Conservation (phyloP, 2,329 filamentous ascomycete species). For the Didymella exigua region DNA sequence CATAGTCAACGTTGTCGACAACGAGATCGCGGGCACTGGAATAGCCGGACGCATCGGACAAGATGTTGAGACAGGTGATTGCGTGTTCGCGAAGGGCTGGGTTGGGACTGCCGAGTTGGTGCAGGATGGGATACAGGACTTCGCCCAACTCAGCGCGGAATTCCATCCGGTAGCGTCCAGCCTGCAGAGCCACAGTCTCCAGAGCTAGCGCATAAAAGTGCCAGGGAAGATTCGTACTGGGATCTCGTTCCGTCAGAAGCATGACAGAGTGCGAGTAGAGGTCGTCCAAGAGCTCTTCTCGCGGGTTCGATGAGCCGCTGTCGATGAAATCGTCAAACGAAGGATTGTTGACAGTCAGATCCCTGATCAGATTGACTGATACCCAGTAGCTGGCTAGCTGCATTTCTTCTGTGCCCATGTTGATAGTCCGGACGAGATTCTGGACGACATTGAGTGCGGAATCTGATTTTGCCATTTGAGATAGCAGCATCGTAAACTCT, state of each 20-base stretch:
- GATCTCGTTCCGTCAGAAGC: slow-evolving; percentile 57
- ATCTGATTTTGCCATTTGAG: slow-evolving; percentile 59
- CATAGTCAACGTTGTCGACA: slow-evolving; percentile 91
- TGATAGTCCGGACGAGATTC: slow-evolving; percentile 68
- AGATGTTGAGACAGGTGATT: slow-evolving; percentile 78
- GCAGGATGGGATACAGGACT: slow-evolving; percentile 86
- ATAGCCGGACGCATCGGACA: slow-evolving; percentile 80
- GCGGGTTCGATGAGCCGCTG: slow-evolving; percentile 45
- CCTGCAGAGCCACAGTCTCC: slow-evolving; percentile 79
- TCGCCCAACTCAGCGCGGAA: slow-evolving; percentile 91
- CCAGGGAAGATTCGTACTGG: slow-evolving; percentile 63
- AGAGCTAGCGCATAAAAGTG: slow-evolving; percentile 77
- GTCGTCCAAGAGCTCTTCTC: slow-evolving; percentile 58
- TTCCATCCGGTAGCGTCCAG: slow-evolving; percentile 65
- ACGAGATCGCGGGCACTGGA: slow-evolving; percentile 75
- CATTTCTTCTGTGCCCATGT: slow-evolving; percentile 62
- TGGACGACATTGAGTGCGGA: slow-evolving; percentile 60
- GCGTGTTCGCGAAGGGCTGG: slow-evolving; percentile 76
- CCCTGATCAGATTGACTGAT: slow-evolving; percentile 71
- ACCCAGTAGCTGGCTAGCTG: slow-evolving; percentile 81
- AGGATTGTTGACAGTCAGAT: slow-evolving; percentile 57
- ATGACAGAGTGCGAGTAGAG: slow-evolving; percentile 72
- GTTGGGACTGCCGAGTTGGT: slow-evolving; percentile 78
- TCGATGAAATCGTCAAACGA: slow-evolving; percentile 72
- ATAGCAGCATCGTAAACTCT: slow-evolving; percentile 64